These are phyloP conservation scores for Mycena vitilis DNA, from an alignment of 768 basidiomycete species.

Conservation along the genomic window DNA sequence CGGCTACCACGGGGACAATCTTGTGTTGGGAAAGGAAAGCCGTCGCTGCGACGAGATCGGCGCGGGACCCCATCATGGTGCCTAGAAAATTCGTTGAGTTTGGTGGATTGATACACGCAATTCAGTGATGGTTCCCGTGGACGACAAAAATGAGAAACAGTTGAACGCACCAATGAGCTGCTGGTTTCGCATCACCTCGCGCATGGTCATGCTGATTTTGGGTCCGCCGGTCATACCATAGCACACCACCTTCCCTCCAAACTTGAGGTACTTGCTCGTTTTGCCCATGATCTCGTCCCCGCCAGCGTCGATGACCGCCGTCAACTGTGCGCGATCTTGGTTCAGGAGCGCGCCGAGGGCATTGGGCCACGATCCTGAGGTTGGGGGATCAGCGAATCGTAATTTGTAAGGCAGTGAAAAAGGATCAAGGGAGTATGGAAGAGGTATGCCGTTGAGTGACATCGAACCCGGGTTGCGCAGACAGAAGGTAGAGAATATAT, in stretches of 20 bases:
- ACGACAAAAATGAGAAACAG: neutral
- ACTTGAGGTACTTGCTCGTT: constrained; percentile 61
- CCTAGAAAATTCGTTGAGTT: constrained; percentile 53
- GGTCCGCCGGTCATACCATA: constrained; percentile 78
- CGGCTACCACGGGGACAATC: constrained; percentile 78
- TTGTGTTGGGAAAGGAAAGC: constrained; percentile 72
- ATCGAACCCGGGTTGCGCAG: too few relatives aligned
- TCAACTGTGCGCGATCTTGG: constrained; percentile 51
- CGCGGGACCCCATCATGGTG: constrained; percentile 86
- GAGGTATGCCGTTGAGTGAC: too few relatives aligned
- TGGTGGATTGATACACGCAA: too few relatives aligned
- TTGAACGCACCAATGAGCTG: constrained; percentile 71
- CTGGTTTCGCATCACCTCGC: constrained; percentile 79
- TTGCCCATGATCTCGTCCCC: constrained; percentile 73
- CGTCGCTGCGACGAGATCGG: constrained; percentile 80
- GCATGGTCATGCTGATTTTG: constrained; percentile 77
- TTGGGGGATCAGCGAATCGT: neutral
- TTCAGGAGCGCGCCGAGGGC: constrained; percentile 58
- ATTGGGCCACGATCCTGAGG: constrained; percentile 60
- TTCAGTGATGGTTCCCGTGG: too few relatives aligned
- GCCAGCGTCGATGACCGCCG: constrained; percentile 76
- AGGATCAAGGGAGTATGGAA: too few relatives aligned
- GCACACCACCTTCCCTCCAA: constrained; percentile 69
- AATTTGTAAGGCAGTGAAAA: too few relatives aligned
- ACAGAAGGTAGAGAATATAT: constrained; percentile 33